A percentile compares a stretch with the other conserved stretches of the same genome.
phyloP scores from a whole-genome alignment of 768 basidiomycete genomes.

The Leccinellum albellum region DNA sequence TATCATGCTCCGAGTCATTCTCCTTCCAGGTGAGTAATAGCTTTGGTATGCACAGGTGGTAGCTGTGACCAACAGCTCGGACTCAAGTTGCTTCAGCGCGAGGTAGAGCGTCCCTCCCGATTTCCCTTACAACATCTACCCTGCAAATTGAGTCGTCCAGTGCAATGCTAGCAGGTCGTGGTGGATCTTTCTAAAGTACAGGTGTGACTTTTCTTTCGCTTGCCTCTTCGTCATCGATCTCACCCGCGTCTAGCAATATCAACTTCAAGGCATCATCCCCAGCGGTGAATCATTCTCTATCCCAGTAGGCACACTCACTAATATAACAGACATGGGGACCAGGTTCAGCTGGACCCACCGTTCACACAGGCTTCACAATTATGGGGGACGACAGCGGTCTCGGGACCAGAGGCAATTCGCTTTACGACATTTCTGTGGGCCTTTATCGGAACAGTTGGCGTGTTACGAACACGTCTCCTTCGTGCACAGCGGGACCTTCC shows the following conservation, averaged over 20 bases:
- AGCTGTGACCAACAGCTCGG: constrained; percentile 51
- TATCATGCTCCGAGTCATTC: not conserved
- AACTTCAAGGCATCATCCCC: constrained; percentile 68
- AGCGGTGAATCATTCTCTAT: constrained; percentile 74
- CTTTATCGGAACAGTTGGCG: constrained; percentile 50
- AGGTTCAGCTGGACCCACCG: constrained; percentile 65
- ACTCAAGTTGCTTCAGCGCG: constrained; percentile 59
- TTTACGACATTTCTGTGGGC: constrained; percentile 53
- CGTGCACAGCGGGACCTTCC: constrained; percentile 71
- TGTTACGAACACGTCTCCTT: constrained; percentile 58
- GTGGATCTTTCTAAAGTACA: constrained; percentile 51
- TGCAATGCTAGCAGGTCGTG: constrained; percentile 61
- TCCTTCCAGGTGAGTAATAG: constrained; percentile 51
- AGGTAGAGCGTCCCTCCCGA: constrained; percentile 43
- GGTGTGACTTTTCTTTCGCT: constrained; percentile 41
- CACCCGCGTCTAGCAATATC: constrained; percentile 40
- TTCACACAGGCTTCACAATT: constrained; percentile 63
- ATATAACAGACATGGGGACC: constrained; percentile 43
- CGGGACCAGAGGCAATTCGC: constrained; percentile 63
- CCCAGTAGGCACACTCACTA: constrained; percentile 47
- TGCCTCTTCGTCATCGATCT: not conserved
- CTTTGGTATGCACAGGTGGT: constrained; percentile 64
- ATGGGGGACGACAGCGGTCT: constrained; percentile 64
- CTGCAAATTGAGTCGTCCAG: constrained; percentile 61
- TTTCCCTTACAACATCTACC: constrained; percentile 61